phyloP scores from a whole-genome alignment of 2,329 filamentous ascomycete genomes.

The Aspergillus sp. region DNA sequence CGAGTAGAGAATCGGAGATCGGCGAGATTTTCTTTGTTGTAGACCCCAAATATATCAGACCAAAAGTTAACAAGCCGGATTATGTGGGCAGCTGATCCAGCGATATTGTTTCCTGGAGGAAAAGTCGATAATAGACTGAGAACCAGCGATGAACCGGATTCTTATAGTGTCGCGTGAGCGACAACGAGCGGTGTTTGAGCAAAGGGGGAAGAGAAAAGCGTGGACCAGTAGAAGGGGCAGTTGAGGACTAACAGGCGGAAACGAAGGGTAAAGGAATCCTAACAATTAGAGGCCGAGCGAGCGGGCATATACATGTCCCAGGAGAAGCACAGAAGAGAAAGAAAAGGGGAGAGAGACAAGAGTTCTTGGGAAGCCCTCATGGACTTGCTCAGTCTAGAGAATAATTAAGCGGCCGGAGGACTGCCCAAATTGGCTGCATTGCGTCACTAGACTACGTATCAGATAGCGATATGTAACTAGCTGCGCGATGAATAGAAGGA shows the following conservation, averaged over 20 bases:
- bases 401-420: not conserved
- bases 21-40: slow-evolving; percentile 4
- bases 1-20: not conserved
- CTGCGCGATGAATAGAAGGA: not conserved
- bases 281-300: not conserved
- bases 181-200: not conserved
- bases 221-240: not conserved
- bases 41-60: not conserved
- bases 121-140: not conserved
- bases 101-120: not conserved
- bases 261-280: not conserved
- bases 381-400: not conserved
- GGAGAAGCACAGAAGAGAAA: not conserved
- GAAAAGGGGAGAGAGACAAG: slow-evolving; percentile 1
- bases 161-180: slow-evolving; percentile 11
- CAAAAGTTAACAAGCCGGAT: not conserved
- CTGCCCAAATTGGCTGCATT: not conserved
- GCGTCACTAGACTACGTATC: slow-evolving; percentile 5
- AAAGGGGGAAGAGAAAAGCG: not conserved
- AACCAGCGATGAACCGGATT: not conserved
- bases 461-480: not conserved
- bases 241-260: not conserved
- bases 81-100: not conserved
- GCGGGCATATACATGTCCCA: not conserved
- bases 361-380: slow-evolving; percentile 1